Percentiles rank a stretch among this genome's conserved stretches.
These are phyloP conservation scores for Pharus latifolius DNA, from an alignment of 176 grass and related monocot species.

Conservation along the genomic window DNA sequence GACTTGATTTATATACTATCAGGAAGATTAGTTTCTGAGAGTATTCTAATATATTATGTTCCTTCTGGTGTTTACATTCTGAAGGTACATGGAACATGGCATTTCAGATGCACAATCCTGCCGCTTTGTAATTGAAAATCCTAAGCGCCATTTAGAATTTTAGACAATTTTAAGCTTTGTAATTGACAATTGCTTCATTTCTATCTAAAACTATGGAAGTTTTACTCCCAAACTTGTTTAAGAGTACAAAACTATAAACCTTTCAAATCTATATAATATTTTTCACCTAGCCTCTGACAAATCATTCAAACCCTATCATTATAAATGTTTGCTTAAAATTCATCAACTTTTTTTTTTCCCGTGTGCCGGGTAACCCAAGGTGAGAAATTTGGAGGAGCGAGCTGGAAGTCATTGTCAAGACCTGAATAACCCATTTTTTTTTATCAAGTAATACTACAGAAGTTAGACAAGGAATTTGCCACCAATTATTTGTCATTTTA, in stretches of 20 bases:
- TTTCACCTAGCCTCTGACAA: neutral
- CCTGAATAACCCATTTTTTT: neutral
- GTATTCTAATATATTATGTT: too few relatives aligned
- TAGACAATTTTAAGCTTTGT: neutral
- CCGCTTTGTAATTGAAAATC: too few relatives aligned
- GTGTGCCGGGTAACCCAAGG: neutral
- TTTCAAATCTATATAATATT: neutral
- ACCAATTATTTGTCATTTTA: conserved; percentile 9
- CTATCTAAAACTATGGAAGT: neutral
- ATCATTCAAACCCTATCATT: neutral
- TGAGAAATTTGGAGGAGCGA: neutral
- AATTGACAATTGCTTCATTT: neutral
- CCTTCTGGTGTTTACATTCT: neutral
- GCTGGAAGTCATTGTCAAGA: conserved; percentile 18
- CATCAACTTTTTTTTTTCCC: neutral
- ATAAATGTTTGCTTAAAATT: neutral
- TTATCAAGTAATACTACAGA: neutral
- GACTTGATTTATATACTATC: neutral
- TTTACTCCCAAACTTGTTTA: neutral
- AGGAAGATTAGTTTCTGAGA: neutral
- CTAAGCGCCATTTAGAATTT: neutral
- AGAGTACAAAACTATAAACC: neutral
- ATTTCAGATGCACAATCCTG: conserved; percentile 77
- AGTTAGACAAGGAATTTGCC: conserved; percentile 12
- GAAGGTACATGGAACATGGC: conserved; percentile 70